Base-by-base conservation (phyloP, 306 rosid species). In the Cyamopsis tetragonoloba region DNA sequence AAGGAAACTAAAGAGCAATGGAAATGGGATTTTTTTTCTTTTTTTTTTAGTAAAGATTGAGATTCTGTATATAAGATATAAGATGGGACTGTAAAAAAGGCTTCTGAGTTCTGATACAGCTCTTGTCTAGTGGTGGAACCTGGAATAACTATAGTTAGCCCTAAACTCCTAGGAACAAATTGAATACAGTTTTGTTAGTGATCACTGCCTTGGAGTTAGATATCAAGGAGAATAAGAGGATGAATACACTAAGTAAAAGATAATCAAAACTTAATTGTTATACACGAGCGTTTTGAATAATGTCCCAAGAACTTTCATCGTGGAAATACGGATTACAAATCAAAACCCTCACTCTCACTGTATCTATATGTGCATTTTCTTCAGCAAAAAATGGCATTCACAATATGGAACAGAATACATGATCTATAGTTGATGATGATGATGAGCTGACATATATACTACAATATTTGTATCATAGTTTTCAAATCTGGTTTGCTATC, bases 321-420 rank as follows among this genome's bases (percentile, higher is more conserved):
- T n/a, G 62, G n/a, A 37, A 74, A 70, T 57, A 46, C 7, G 47
- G 13, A 70, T 57, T 67, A 66, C 78, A 66, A 62, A 60, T 15
- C 79, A 68, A 80, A 62, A 47, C 32, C 6, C 46, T 28, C 56
- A 11, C 5, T 30, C 49, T 64, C 18, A 51, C 3, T 46, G 6
- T 30, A 42, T 9, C 15, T 22, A 7, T 48, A 65, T 27, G 37
- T 71, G 60, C 73, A 54, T 2, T 19, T 46, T 35, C 75, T 68
- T 38, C 60, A 28, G 27, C 66, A 42, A 71, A 64, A 43, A 35
- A 34, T 46, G 70, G 43, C 64, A 76, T 80, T 69, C 61, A 66
- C 79, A 76, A 14, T 12, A 32, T 51, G 51, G 61, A 31, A 43
- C 24, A 3, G 61, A 31, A 43, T 31, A 3, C 44, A 24, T 31